phyloP scores from a whole-genome alignment of 73 alveolate genomes.

The Tetrahymena malaccensis region DNA sequence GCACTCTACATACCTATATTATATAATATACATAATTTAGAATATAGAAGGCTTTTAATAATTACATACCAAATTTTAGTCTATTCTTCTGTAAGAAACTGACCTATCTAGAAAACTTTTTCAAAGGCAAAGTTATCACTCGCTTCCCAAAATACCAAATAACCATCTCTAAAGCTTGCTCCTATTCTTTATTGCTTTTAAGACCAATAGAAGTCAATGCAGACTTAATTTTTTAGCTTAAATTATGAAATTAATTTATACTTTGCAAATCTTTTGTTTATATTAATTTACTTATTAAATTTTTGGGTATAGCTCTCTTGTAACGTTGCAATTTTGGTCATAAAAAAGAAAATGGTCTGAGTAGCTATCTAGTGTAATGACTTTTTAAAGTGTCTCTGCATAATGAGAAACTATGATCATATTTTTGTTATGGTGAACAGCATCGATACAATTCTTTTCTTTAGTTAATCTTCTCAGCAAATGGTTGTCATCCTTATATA shows the following conservation, averaged over 20 bases:
- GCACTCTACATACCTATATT: neutral
- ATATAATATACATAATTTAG: too few species aligned
- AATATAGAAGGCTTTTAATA: too few species aligned
- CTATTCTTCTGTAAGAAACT: neutral
- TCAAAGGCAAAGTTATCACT: neutral
- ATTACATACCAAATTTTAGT: neutral
- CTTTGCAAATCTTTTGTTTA: neutral
- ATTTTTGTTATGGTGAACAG: neutral
- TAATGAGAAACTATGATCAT: neutral
- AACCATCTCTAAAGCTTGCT: neutral
- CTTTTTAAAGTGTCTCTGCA: neutral
- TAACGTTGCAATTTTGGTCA: neutral
- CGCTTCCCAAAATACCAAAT: neutral
- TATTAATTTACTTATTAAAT: neutral
- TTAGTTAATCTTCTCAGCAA: neutral
- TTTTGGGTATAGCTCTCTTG: neutral
- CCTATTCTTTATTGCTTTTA: neutral
- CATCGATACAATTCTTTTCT: neutral
- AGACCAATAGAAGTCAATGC: neutral
- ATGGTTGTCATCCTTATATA: neutral
- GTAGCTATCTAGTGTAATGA: neutral
- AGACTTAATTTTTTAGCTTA: neutral
- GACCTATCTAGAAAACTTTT: neutral
- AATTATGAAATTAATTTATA: neutral
- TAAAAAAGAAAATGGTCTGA: neutral